phyloP scores from a whole-genome alignment of 495 filamentous ascomycete species.

The Penicillium daleae region DNA sequence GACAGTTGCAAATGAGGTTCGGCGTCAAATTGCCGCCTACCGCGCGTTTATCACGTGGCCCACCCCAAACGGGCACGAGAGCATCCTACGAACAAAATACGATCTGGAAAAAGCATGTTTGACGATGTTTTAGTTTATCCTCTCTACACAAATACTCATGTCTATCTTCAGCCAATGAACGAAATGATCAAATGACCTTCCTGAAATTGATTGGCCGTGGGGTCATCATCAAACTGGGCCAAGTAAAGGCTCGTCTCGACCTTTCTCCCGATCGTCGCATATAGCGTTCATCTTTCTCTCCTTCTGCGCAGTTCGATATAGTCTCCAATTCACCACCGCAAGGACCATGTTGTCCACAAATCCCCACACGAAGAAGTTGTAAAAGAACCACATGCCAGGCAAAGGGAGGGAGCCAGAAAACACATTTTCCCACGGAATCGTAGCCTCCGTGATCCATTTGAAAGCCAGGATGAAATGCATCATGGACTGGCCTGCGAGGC shows the following conservation, averaged over 20 bases:
- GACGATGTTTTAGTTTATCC: neutral
- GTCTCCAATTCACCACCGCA: neutral
- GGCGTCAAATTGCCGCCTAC: constrained; percentile 29
- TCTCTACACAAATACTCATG: neutral
- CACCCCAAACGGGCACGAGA: neutral
- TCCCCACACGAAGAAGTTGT: neutral
- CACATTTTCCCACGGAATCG: neutral
- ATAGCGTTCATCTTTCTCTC: neutral
- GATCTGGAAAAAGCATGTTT: neutral
- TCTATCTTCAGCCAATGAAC: no score
- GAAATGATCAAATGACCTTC: no score
- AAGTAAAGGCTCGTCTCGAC: neutral
- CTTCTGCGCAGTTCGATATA: neutral
- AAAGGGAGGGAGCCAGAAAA: neutral
- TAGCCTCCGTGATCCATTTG: neutral
- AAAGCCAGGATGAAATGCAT: neutral
- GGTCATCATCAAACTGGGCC: neutral
- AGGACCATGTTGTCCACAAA: neutral
- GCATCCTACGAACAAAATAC: neutral
- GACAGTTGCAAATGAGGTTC: constrained; percentile 32
- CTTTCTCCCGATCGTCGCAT: neutral
- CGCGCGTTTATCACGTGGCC: constrained; percentile 32
- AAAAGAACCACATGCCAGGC: neutral
- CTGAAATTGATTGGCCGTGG: neutral
- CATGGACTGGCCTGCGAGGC: neutral